Evolutionary conservation across 257 asterid genomes (phyloP).

Genomic region (Solanum infundibuliforme): DNA sequence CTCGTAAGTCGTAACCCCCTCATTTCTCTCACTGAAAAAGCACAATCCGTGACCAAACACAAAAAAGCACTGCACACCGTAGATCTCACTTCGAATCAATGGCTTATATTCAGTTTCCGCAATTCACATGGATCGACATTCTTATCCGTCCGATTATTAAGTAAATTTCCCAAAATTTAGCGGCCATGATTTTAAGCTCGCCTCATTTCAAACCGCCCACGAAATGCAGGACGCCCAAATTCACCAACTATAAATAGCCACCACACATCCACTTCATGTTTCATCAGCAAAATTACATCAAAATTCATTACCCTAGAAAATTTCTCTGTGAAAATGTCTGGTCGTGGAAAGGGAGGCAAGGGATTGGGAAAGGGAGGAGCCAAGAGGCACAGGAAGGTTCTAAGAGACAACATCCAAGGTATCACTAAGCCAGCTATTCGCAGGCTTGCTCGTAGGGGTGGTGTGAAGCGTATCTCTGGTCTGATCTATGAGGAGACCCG

Average conservation of each 20-base stretch:
- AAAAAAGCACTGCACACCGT: background rate
- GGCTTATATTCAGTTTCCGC: background rate
- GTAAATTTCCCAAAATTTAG: background rate
- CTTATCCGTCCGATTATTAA: background rate
- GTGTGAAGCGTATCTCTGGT: slow-evolving; percentile 35
- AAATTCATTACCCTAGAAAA: background rate
- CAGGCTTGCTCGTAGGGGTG: slow-evolving; percentile 33
- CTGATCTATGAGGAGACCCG: slow-evolving; percentile 37
- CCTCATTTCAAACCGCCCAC: background rate
- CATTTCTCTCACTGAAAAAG: background rate
- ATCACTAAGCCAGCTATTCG: slow-evolving; percentile 36
- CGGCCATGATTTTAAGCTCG: background rate
- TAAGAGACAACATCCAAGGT: slow-evolving; percentile 34
- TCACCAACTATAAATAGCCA: background rate
- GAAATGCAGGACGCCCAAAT: background rate
- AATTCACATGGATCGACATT: background rate
- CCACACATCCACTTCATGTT: fast-evolving
- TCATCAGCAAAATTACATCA: background rate
- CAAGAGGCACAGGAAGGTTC: slow-evolving; percentile 34
- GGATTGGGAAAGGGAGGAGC: slow-evolving; percentile 37
- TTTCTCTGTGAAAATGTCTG: slow-evolving; percentile 3
- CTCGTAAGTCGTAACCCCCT: background rate
- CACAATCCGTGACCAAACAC: background rate
- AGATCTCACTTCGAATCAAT: background rate
- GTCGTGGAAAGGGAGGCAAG: slow-evolving; percentile 33